Percentiles rank a stretch among this genome's conserved stretches.
Evolutionary conservation across 768 basidiomycete species (phyloP).

Genomic region (Termitomyces sp.): DNA sequence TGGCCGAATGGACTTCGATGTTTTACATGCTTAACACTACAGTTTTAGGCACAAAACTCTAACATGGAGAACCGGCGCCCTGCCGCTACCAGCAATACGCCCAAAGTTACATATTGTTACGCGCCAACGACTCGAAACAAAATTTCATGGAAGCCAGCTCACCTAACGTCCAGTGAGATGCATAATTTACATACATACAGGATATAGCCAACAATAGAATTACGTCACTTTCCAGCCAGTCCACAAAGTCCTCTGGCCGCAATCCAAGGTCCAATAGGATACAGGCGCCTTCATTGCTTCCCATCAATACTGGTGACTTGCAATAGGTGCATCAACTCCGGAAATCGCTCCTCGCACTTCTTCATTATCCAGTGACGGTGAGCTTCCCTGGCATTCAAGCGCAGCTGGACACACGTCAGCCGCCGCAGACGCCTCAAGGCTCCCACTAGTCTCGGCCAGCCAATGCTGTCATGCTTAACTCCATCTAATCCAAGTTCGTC

Average conservation of each 20-base stretch:
- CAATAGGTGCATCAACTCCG: neutral
- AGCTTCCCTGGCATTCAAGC: neutral
- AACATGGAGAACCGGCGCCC: neutral
- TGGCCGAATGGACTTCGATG: neutral
- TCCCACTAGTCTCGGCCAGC: slow-evolving; percentile 5
- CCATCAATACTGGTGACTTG: neutral
- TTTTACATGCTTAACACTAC: neutral
- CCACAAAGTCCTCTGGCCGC: neutral
- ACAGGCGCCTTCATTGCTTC: neutral
- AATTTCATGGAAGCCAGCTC: neutral
- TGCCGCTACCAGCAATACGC: neutral
- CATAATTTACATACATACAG: neutral
- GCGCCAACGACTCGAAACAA: neutral
- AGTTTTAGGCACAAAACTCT: neutral
- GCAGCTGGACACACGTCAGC: slow-evolving; percentile 1
- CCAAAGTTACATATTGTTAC: neutral
- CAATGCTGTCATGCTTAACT: neutral
- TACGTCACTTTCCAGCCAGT: neutral
- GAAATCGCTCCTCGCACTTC: slow-evolving; percentile 1
- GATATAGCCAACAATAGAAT: neutral
- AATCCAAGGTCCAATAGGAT: neutral
- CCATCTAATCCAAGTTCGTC: slow-evolving; percentile 8
- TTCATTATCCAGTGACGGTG: slow-evolving; percentile 8
- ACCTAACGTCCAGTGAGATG: neutral
- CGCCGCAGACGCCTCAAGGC: neutral